phyloP scores from a whole-genome alignment of 2,329 filamentous ascomycete genomes.

The Colletotrichum destructivum region DNA sequence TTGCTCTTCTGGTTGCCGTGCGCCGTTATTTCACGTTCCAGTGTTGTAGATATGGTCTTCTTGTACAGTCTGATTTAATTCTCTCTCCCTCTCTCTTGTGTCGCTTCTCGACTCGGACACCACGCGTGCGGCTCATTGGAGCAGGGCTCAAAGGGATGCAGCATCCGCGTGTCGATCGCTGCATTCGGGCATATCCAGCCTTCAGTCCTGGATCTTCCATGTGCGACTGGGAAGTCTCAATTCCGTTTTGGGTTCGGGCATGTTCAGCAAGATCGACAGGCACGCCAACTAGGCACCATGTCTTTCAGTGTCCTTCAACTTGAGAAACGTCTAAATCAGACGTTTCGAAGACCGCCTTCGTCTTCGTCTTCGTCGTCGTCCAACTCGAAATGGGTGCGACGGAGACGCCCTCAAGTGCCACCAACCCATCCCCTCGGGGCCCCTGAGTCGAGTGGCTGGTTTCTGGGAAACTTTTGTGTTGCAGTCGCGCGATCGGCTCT shows the following conservation, averaged over 20 bases:
- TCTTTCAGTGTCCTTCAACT: not conserved
- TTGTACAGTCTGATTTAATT: not conserved
- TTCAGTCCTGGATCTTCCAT: conserved; percentile 28
- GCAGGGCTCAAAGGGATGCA: conserved; percentile 18
- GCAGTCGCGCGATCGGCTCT: conserved; percentile 20
- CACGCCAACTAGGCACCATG: conserved; percentile 22
- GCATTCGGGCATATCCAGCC: conserved; percentile 27
- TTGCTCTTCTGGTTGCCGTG: conserved; percentile 23
- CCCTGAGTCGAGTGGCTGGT: not conserved
- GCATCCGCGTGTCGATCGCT: conserved; percentile 35
- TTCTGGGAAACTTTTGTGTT: conserved; percentile 16
- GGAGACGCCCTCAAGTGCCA: not conserved
- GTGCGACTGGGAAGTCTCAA: conserved; percentile 19
- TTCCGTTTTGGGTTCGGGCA: conserved; percentile 27
- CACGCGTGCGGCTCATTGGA: conserved; percentile 24
- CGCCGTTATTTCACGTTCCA: conserved; percentile 4
- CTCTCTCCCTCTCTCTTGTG: not conserved
- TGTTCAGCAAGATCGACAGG: conserved; percentile 38
- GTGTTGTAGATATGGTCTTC: not conserved
- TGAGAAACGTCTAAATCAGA: conserved; percentile 1
- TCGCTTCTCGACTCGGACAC: conserved; percentile 5
- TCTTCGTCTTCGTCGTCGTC: not conserved
- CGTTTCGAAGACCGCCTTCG: not conserved
- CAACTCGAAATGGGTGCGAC: not conserved
- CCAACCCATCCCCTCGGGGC: not conserved